Percentiles rank a stretch among this genome's conserved stretches.
Evolutionary conservation across 1,284 basidiomycete species (phyloP).

Genomic region (Kalmanozyma brasiliensis): DNA sequence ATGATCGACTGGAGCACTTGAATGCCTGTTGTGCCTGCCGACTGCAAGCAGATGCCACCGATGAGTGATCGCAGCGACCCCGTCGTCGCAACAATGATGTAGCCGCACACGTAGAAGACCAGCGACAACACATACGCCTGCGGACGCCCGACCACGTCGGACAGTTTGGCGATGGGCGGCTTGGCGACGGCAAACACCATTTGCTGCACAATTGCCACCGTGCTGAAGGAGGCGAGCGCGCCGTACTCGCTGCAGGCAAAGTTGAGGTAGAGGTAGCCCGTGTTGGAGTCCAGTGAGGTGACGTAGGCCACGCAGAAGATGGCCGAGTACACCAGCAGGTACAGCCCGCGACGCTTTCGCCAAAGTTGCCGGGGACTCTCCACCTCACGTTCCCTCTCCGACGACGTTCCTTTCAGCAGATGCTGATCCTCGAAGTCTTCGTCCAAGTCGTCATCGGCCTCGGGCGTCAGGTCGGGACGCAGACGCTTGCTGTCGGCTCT

Average conservation of each 20-base stretch:
- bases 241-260: conserved; percentile 65
- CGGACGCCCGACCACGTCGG: conserved; percentile 74
- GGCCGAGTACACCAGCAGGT: conserved; percentile 54
- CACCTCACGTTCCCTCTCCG: conserved; percentile 15
- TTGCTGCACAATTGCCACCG: conserved; percentile 66
- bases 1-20: conserved; percentile 70
- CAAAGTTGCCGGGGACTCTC: conserved; percentile 31
- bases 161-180: conserved; percentile 81
- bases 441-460: conserved; percentile 8
- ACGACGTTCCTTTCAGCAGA: conserved; percentile 14
- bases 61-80: conserved; percentile 72
- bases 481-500: conserved; percentile 19
- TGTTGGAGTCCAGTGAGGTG: conserved; percentile 71
- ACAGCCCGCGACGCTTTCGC: conserved; percentile 35
- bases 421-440: conserved; percentile 23
- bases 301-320: conserved; percentile 78
- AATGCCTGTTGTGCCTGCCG: conserved; percentile 67
- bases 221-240: conserved; percentile 69
- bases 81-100: conserved; percentile 78
- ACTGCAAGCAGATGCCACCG: conserved; percentile 72
- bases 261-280: conserved; percentile 71
- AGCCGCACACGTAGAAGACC: conserved; percentile 71
- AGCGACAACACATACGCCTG: conserved; percentile 74
- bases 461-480: background rate
- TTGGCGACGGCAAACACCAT: conserved; percentile 76